These are phyloP conservation scores for Jaltomata sinuosa DNA, from an alignment of 257 asterid genomes.

Conservation along the genomic window DNA sequence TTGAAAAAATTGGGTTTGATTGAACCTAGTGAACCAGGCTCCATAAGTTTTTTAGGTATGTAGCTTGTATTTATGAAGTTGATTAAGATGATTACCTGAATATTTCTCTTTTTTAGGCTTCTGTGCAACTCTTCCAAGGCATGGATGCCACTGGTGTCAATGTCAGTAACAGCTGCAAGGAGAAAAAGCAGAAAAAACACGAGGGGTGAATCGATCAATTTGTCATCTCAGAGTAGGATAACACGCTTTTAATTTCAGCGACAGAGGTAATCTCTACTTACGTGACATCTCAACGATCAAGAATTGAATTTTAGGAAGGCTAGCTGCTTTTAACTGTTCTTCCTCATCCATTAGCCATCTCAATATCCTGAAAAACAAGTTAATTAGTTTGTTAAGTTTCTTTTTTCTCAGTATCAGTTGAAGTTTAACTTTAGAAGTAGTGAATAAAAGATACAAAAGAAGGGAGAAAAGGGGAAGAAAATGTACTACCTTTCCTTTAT, in stretches of 20 bases:
- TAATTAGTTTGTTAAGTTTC: neutral
- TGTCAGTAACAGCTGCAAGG: constrained; percentile 66
- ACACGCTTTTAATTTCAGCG: neutral
- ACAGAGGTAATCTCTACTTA: constrained; percentile 10
- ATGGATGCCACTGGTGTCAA: constrained; percentile 91
- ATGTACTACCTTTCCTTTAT: constrained; percentile 58
- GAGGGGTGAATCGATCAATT: neutral
- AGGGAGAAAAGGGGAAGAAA: neutral
- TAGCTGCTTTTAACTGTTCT: constrained; percentile 30
- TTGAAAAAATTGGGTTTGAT: no score
- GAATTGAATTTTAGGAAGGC: constrained; percentile 33
- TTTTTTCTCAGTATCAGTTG: neutral
- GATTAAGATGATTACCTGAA: constrained; percentile 37
- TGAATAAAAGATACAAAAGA: neutral
- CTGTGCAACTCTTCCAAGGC: constrained; percentile 67
- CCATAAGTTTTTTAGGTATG: neutral
- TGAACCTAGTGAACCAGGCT: neutral
- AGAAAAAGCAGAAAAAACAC: neutral
- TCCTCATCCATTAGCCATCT: constrained; percentile 80
- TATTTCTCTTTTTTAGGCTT: constrained; percentile 61
- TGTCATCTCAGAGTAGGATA: neutral
- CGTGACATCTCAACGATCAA: constrained; percentile 53
- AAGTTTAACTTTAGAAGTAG: neutral
- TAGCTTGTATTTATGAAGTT: neutral
- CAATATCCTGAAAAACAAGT: constrained; percentile 32